Conservation (phyloP, 1,139 yeast genomes). For the Yamadazyma dushanensis region DNA sequence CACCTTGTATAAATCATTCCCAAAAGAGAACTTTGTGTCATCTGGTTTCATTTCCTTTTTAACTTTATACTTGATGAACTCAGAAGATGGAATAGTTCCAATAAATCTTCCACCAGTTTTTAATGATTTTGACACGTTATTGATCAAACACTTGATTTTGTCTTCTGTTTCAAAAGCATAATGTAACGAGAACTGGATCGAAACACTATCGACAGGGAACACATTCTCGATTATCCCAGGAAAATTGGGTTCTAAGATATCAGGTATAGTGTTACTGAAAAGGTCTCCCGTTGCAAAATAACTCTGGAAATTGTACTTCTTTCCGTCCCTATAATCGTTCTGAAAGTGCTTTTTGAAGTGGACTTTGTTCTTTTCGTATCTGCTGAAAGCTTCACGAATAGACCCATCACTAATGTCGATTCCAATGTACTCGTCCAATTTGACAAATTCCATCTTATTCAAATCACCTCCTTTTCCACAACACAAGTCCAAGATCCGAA, state of each 20-base stretch:
- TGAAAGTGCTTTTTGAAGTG: constrained; percentile 30
- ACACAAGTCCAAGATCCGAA: constrained; percentile 71
- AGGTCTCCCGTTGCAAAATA: constrained; percentile 92
- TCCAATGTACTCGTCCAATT: constrained; percentile 78
- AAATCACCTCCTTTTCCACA: constrained; percentile 99
- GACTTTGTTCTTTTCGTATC: constrained; percentile 53
- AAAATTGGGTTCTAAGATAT: constrained; percentile 63
- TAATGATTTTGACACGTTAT: constrained; percentile 74
- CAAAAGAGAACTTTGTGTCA: constrained; percentile 64
- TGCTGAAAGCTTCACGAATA: constrained; percentile 75
- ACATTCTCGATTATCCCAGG: constrained; percentile 56
- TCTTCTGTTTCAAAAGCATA: constrained; percentile 89
- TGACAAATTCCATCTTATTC: constrained; percentile 79
- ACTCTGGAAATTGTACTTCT: constrained; percentile 62
- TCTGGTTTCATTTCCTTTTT: constrained; percentile 38
- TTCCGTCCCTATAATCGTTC: constrained; percentile 41
- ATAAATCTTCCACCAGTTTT: constrained; percentile 82
- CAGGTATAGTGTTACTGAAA: constrained; percentile 67
- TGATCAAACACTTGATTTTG: constrained; percentile 69
- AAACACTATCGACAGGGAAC: constrained; percentile 85
- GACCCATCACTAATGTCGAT: constrained; percentile 91
- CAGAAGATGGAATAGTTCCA: constrained; percentile 94
- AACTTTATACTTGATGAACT: constrained; percentile 69
- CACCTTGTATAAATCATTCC: constrained; percentile 79
- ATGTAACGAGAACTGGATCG: constrained; percentile 90